Evolutionary conservation across 768 basidiomycete genomes (phyloP), one percentile per base, ranked within the genome.

Genomic region (Chalciporus sphaerocephalus): DNA sequence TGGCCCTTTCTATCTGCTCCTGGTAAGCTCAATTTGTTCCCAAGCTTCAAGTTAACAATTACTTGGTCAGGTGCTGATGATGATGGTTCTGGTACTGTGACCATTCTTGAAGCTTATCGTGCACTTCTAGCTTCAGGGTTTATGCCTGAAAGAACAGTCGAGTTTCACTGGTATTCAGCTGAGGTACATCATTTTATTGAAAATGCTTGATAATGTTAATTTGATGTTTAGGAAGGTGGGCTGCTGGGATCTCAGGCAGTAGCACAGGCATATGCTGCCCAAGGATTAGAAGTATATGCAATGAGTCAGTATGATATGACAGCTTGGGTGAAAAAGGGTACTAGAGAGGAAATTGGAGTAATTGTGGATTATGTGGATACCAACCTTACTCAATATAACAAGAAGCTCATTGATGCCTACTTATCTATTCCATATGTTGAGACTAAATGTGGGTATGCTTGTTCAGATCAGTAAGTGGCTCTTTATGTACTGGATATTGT

Each of bases 371-470:
- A 72, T 58, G 85, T 86, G 16, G 85, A 95, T 60, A 63, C 18
- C 61, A 91, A 89, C 50, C 69, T 97, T 53, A 92, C 92, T 3
- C 68, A 79, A 36, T 84, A 88, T 68, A 87, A 94, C 67, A 87
- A 81, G 71, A 66, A 76, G 44, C 74, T 94, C 22, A 46, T 95
- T 12, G 78, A 86, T 24, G 56, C 69, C 47, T 96, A 96, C 63
- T 77, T 94, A 44, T 76, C 81, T 59, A 92, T 95, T 53, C 92
- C 92, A 21, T 90, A 79, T 56, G 62, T 51, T 21, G 81, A 89
- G 73, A 96, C 93, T 46, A 75, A 85, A 72, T 95, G 93, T 69
- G 91, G 88, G 27, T 95, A 96, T 60, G 92, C 91, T 42, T 96
- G 92, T 74, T 90, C 87, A 55, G 92, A 95, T 66, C 92, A 94